phyloP scores from a whole-genome alignment of 2,329 filamentous ascomycete genomes.

The Plectosphaerella cucumerina region DNA sequence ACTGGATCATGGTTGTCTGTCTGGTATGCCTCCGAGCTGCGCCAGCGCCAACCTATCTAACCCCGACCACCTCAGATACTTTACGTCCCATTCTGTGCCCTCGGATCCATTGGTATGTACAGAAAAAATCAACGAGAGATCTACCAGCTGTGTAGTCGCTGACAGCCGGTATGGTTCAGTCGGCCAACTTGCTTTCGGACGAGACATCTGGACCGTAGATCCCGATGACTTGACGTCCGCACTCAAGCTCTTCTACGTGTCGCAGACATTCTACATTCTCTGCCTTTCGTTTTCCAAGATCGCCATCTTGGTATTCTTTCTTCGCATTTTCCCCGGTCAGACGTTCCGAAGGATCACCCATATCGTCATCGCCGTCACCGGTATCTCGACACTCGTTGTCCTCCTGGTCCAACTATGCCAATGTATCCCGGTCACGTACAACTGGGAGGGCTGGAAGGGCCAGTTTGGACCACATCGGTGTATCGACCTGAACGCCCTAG shows the following conservation, averaged over 20 bases:
- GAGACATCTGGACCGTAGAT: constrained; percentile 31
- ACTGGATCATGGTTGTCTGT: constrained; percentile 33
- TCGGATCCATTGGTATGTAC: constrained; percentile 25
- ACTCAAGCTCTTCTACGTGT: constrained; percentile 25
- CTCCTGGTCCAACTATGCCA: constrained; percentile 30
- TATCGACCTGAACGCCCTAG: constrained; percentile 25
- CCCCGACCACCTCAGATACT: constrained; percentile 16
- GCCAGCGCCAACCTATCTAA: background rate
- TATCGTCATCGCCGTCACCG: constrained; percentile 19
- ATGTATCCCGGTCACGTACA: constrained; percentile 24
- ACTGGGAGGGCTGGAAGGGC: constrained; percentile 29
- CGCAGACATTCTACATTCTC: constrained; percentile 26
- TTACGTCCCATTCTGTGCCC: constrained; percentile 23
- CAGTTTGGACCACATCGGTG: constrained; percentile 19
- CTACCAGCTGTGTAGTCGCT: too few species aligned
- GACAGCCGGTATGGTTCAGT: too few species aligned
- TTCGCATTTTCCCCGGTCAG: constrained; percentile 24
- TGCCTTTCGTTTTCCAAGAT: constrained; percentile 24
- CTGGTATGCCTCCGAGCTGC: constrained; percentile 19
- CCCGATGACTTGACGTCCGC: constrained; percentile 19
- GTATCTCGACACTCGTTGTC: constrained; percentile 18
- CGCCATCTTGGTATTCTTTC: constrained; percentile 25
- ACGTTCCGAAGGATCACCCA: constrained; percentile 20
- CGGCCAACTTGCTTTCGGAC: constrained; percentile 24
- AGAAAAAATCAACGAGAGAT: too few species aligned